phyloP scores from a whole-genome alignment of 2,329 filamentous ascomycete genomes.

The Fusarium armeniacum region DNA sequence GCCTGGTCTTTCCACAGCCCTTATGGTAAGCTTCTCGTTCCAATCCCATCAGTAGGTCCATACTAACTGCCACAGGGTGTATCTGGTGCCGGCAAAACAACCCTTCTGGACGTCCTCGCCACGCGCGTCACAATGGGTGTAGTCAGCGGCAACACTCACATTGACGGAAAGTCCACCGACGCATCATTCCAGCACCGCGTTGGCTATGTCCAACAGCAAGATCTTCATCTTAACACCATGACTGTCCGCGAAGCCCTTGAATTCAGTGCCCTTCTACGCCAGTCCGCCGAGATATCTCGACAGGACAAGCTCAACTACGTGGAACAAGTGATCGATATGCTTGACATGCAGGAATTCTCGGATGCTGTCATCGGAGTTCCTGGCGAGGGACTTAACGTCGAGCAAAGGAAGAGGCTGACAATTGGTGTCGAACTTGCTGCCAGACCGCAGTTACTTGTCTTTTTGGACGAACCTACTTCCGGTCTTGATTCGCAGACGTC shows the following conservation, averaged over 20 bases:
- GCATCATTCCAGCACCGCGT: slow-evolving; percentile 76
- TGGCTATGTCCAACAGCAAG: slow-evolving; percentile 80
- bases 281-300: slow-evolving; percentile 68
- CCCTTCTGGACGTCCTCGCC: slow-evolving; percentile 79
- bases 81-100: slow-evolving; percentile 82
- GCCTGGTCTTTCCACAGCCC: slow-evolving; percentile 78
- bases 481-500: slow-evolving; percentile 82
- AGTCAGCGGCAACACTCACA: slow-evolving; percentile 77
- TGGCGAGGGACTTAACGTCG: slow-evolving; percentile 66
- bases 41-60: not conserved
- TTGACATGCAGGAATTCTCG: slow-evolving; percentile 71
- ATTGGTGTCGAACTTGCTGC: slow-evolving; percentile 83
- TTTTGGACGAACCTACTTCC: slow-evolving; percentile 83
- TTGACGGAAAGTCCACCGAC: slow-evolving; percentile 75
- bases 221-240: slow-evolving; percentile 76
- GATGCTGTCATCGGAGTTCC: slow-evolving; percentile 69
- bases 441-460: slow-evolving; percentile 78
- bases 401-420: slow-evolving; percentile 71
- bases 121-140: slow-evolving; percentile 81
- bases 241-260: slow-evolving; percentile 67
- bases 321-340: slow-evolving; percentile 51
- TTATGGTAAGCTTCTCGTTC: slow-evolving; percentile 3
- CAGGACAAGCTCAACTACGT: slow-evolving; percentile 50
- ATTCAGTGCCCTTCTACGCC: slow-evolving; percentile 77
- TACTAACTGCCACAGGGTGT: slow-evolving; percentile 61